Conservation (phyloP, 768 basidiomycete species). For the Termitomyces sp. region DNA sequence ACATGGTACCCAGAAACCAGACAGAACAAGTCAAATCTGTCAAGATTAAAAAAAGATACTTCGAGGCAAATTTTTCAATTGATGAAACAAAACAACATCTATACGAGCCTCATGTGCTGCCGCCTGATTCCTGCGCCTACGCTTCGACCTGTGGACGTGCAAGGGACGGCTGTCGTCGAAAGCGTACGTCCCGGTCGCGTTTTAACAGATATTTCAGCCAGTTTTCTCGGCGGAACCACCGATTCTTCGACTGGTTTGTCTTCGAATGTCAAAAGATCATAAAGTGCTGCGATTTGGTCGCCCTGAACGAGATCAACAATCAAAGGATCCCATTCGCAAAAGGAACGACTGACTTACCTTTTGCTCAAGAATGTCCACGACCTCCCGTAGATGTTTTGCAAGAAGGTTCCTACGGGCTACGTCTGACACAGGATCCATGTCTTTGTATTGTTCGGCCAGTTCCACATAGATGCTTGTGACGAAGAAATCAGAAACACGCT, state of each 20-base stretch:
- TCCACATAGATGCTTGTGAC: constrained; percentile 77
- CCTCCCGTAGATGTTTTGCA: constrained; percentile 83
- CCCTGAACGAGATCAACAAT: constrained; percentile 44
- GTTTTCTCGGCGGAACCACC: constrained; percentile 14
- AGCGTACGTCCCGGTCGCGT: background rate
- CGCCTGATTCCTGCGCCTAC: background rate
- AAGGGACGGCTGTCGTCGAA: constrained; percentile 7
- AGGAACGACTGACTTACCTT: constrained; percentile 47
- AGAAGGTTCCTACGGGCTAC: constrained; percentile 79
- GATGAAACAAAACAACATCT: background rate
- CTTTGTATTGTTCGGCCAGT: constrained; percentile 88
- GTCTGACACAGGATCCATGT: constrained; percentile 80
- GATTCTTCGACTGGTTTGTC: constrained; percentile 46
- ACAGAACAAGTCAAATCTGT: background rate
- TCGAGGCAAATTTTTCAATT: background rate
- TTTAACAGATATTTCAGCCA: background rate
- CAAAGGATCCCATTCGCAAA: background rate
- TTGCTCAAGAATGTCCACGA: constrained; percentile 86
- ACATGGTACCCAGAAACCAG: background rate
- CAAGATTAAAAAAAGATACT: background rate
- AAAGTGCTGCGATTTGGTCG: constrained; percentile 89
- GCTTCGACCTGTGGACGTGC: constrained; percentile 5
- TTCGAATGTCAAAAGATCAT: constrained; percentile 74
- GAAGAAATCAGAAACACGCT: constrained; percentile 1
- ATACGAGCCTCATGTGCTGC: constrained; percentile 1